These are phyloP conservation scores for Scleroderma bovista DNA, from an alignment of 768 basidiomycete genomes.

Conservation along the genomic window DNA sequence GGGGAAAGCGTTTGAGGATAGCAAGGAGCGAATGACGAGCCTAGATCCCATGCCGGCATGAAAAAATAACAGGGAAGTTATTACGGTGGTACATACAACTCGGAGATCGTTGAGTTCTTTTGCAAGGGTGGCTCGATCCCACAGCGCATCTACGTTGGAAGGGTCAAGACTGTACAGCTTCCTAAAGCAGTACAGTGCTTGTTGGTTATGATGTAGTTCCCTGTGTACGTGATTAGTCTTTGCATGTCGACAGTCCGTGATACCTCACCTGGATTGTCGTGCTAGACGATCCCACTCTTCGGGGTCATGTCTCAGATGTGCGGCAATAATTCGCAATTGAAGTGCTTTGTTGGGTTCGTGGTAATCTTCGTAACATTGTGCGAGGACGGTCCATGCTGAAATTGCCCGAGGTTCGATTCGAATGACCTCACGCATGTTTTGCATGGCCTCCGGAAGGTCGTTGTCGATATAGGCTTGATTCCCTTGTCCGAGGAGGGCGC, in stretches of 20 bases:
- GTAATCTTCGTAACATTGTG: constrained; percentile 74
- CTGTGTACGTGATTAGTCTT: constrained; percentile 21
- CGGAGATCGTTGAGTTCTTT: constrained; percentile 67
- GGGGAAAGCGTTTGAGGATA: constrained; percentile 68
- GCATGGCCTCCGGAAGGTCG: constrained; percentile 61
- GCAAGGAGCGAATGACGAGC: constrained; percentile 25
- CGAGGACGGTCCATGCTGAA: constrained; percentile 84
- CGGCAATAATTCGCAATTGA: constrained; percentile 83
- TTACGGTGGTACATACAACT: constrained; percentile 41
- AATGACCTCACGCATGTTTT: constrained; percentile 87
- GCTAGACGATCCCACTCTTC: constrained; percentile 89
- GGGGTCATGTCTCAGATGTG: constrained; percentile 77
- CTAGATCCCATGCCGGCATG: constrained; percentile 3
- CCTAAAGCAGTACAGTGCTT: constrained; percentile 87
- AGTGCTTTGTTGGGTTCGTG: constrained; percentile 65
- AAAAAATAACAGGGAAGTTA: background rate
- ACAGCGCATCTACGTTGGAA: constrained; percentile 76
- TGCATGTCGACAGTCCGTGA: constrained; percentile 40
- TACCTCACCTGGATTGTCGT: constrained; percentile 57
- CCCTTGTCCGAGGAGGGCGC: constrained; percentile 74
- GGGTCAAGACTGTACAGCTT: constrained; percentile 79
- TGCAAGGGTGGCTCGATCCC: constrained; percentile 83
- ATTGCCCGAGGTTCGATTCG: constrained; percentile 85
- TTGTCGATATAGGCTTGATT: constrained; percentile 81
- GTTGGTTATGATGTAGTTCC: constrained; percentile 68